phyloP scores from a whole-genome alignment of 169 alveolate genomes.

The Plasmodium yoelii region DNA sequence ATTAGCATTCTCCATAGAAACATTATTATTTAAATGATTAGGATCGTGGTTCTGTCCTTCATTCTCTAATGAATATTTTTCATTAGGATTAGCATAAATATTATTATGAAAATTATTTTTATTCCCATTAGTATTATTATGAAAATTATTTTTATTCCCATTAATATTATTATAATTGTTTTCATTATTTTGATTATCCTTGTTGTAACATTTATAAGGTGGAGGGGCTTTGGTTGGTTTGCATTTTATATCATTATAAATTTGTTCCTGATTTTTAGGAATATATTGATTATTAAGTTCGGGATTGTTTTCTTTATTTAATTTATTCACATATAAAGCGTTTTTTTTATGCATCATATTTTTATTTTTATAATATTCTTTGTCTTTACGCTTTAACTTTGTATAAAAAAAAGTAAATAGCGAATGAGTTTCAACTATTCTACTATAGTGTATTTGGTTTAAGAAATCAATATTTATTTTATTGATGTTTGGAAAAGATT shows the following conservation, averaged over 20 bases:
- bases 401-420: slow-evolving; percentile 63
- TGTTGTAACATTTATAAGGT: slow-evolving; percentile 1
- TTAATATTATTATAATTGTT: neutral
- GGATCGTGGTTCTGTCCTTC: neutral
- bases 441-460: slow-evolving; percentile 19
- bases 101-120: neutral
- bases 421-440: slow-evolving; percentile 31
- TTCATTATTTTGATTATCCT: neutral
- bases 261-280: slow-evolving; percentile 44
- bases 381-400: slow-evolving; percentile 50
- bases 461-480: slow-evolving; percentile 5
- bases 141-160: too few relatives aligned
- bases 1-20: neutral
- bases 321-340: neutral
- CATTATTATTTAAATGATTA: neutral
- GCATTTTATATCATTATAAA: slow-evolving; percentile 20
- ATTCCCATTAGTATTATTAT: neutral
- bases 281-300: slow-evolving; percentile 30
- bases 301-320: slow-evolving; percentile 4
- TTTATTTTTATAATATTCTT: slow-evolving; percentile 22
- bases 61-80: neutral
- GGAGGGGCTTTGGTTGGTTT: slow-evolving; percentile 40
- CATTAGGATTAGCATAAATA: neutral
- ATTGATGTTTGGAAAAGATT: neutral
- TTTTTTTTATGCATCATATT: slow-evolving; percentile 8